A percentile compares a stretch with the other conserved stretches of the same genome.
These are phyloP conservation scores for Dissoconium aciculare DNA, from an alignment of 2,329 filamentous ascomycete species.

Conservation along the genomic window DNA sequence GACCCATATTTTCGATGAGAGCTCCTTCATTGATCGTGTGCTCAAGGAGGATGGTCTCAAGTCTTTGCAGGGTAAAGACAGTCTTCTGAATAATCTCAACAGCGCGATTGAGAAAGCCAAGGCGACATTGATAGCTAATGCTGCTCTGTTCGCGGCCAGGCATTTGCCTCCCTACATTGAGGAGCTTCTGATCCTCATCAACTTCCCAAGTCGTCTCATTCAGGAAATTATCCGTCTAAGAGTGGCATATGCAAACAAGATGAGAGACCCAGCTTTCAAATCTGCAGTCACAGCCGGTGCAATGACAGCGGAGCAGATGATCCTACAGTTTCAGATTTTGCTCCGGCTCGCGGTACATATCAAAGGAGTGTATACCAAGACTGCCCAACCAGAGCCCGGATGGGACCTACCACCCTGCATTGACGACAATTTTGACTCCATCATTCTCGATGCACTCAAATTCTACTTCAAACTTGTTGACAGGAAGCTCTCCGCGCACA, in stretches of 20 bases:
- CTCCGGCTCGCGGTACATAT: slow-evolving; percentile 84
- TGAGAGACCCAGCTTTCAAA: slow-evolving; percentile 87
- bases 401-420: slow-evolving; percentile 96
- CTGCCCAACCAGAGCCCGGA: slow-evolving; percentile 73
- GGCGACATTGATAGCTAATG: slow-evolving; percentile 73
- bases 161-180: slow-evolving; percentile 94
- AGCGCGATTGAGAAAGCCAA: slow-evolving; percentile 89
- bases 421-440: slow-evolving; percentile 86
- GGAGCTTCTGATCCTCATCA: slow-evolving; percentile 87
- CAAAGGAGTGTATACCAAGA: slow-evolving; percentile 72
- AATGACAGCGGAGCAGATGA: slow-evolving; percentile 96
- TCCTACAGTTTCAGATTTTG: slow-evolving; percentile 85
- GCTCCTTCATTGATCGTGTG: slow-evolving; percentile 83
- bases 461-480: slow-evolving; percentile 99
- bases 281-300: slow-evolving; percentile 83
- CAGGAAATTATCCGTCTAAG: slow-evolving; percentile 93
- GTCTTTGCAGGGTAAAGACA: slow-evolving; percentile 70
- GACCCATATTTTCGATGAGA: slow-evolving; percentile 70
- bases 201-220: slow-evolving; percentile 88
- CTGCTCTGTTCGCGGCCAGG: slow-evolving; percentile 67
- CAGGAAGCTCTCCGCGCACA: slow-evolving; percentile 93
- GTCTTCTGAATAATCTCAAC: slow-evolving; percentile 72
- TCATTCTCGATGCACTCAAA: slow-evolving; percentile 81
- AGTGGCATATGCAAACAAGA: slow-evolving; percentile 69
- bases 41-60: slow-evolving; percentile 92